These are phyloP conservation scores for Cytospora paraplurivora DNA, from an alignment of 2,329 filamentous ascomycete species.

Conservation along the genomic window DNA sequence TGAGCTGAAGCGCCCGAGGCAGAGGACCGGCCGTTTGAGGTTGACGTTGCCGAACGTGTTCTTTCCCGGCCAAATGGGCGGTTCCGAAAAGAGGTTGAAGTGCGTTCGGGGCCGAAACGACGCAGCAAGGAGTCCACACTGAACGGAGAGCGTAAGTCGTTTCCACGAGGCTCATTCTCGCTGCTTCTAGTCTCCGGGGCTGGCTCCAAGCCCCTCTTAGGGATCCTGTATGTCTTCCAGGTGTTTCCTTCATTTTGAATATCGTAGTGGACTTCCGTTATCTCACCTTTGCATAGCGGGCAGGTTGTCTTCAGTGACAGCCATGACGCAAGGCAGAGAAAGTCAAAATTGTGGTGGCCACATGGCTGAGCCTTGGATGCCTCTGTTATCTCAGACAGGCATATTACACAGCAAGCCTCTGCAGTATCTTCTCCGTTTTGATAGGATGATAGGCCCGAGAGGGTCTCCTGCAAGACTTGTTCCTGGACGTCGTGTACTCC, in stretches of 20 bases:
- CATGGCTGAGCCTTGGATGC: slow-evolving; percentile 74
- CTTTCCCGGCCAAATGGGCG: neutral
- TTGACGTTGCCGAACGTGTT: neutral
- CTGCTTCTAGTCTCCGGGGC: slow-evolving; percentile 9
- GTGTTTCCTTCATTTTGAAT: slow-evolving; percentile 50
- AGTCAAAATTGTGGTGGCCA: slow-evolving; percentile 80
- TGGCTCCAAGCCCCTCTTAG: slow-evolving; percentile 32
- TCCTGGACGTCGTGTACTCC: slow-evolving; percentile 41
- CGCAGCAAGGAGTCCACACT: slow-evolving; percentile 9
- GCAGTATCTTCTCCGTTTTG: slow-evolving; percentile 25
- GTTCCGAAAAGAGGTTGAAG: slow-evolving; percentile 1
- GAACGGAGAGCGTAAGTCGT: neutral
- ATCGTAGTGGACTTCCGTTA: slow-evolving; percentile 66
- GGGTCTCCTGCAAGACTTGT: slow-evolving; percentile 47
- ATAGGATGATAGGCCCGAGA: slow-evolving; percentile 43
- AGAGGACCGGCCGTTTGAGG: neutral
- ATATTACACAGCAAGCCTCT: slow-evolving; percentile 75
- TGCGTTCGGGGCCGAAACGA: slow-evolving; percentile 12
- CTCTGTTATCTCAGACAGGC: slow-evolving; percentile 75
- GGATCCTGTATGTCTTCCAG: slow-evolving; percentile 61
- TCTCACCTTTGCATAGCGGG: slow-evolving; percentile 71
- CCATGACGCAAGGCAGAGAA: slow-evolving; percentile 82
- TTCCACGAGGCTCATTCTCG: slow-evolving; percentile 22
- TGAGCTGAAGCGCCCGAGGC: slow-evolving; percentile 4
- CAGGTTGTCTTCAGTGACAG: slow-evolving; percentile 71